Evolutionary conservation across 2,329 filamentous ascomycete species (phyloP), one percentile per base, ranked within the genome.

Genomic region (Penicillium glabrum): DNA sequence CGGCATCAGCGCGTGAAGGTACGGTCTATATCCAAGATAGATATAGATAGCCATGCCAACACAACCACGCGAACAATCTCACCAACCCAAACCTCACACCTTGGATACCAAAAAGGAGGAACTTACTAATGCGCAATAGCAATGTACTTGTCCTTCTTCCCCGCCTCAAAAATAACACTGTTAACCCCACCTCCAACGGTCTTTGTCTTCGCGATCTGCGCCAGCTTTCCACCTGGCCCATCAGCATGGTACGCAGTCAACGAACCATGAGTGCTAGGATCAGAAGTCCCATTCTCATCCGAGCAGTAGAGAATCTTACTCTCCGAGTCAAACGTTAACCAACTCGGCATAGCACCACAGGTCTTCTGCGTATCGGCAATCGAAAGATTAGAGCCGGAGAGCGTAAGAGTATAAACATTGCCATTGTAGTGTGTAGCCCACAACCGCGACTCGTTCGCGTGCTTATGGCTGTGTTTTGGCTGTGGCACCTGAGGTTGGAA

Each of bases 101-200:
- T 9, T 1, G 1, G 6, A 11, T 3, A 26, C 19, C 8, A 14
- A 24, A 16, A 31, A n/a, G 24, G 19, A 2, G 31, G n/a, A 43
- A 69, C 71, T 26, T 65, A 75, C 73, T 75, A 75, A 58, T 76
- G 71, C 48, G 74, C 74, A 61, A 76, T 66, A 16, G 71, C 73
- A 41, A 74, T 52, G 46, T 64, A 74, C 48, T 71, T 66, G 11
- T 53, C 48, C 3, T 64, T 67, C 2, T 60, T 43, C 1, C 53
- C 65, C 9, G 54, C 65, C 23, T 62, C 60, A 48, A 72, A 76
- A 16, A 75, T 63, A 8, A 70, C 66, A 61, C 69, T 75, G 48
- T 69, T 57, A 10, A 76, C 73, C 1, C 71, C 72, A 9, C 71
- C 68, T 0, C 67, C 67, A 14, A 72, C 57, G 0, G 71, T 66